Base-by-base conservation (phyloP, 1,139 yeast genomes). In the Yamadazyma buinensis region DNA sequence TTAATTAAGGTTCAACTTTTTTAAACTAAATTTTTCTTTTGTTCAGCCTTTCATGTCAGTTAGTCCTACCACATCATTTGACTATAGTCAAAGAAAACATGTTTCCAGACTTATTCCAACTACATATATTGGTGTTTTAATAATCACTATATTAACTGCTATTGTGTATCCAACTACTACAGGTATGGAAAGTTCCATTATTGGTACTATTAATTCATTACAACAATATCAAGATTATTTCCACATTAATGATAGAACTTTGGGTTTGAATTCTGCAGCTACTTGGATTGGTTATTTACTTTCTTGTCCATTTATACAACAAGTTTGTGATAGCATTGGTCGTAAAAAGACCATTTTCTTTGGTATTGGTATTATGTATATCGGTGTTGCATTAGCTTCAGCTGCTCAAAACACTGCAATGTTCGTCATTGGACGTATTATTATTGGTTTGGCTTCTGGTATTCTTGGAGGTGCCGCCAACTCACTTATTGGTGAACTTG, bases 341-440 rank as follows among this genome's bases (percentile, higher is more conserved):
- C 36, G 54, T 30, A 46, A 36, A 28, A 18, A 4, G n/a, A 19
- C 44, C 13, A 39, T 47, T 8, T 28, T 35, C 8, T n/a, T 36
- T 11, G 48, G 52, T 5, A 15, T 36, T 7, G 2, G 19, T n/a
- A 21, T 42, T 5, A 26, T 42, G 10, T 12, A 35, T 5, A 17
- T 43, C 12, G 53, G 54, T 2, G 45, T 41, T 15, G 29, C 34
- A 3, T 36, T 49, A 18, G 52, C 48, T 26, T 28, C 41, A 18
- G 48, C 46, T n/a, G 44, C 52, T 14, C 42, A 41, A 30, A 38
- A 42, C 26, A 38, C 37, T 23, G 54, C 37, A 5, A 46, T 49
- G 46, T 49, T 49, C 28, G 28, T 48, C 10, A 41, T 39, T 14
- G 48, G 49, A 2, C 36, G 54, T 34, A 33, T 48, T 12, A 15